A percentile compares a stretch with the other conserved stretches of the same genome.
These are phyloP conservation scores for Vicia faba DNA, from an alignment of 306 rosid species.

Conservation along the genomic window DNA sequence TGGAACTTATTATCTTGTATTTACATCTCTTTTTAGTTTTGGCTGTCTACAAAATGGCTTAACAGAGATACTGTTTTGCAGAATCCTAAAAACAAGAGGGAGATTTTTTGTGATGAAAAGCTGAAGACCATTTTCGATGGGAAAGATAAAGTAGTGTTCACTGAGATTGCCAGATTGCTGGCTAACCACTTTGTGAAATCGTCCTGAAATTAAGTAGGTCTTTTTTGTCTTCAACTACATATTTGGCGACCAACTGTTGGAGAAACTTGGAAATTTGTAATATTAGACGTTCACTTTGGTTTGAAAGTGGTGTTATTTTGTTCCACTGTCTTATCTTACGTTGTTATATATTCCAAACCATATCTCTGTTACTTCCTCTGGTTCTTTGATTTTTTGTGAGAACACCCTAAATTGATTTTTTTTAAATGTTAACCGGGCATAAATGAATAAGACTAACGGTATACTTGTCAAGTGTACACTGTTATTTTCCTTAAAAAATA, in stretches of 20 bases:
- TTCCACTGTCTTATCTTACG: slow-evolving; percentile 12
- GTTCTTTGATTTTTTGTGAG: not conserved
- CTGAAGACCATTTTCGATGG: slow-evolving; percentile 69
- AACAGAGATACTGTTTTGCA: slow-evolving; percentile 45
- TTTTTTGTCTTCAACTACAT: slow-evolving; percentile 27
- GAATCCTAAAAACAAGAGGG: slow-evolving; percentile 67
- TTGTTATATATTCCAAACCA: slow-evolving; percentile 9
- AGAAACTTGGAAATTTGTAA: slow-evolving; percentile 42
- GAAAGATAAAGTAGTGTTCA: slow-evolving; percentile 60
- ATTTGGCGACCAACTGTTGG: slow-evolving; percentile 7
- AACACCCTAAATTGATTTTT: not conserved
- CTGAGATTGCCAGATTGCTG: slow-evolving; percentile 56
- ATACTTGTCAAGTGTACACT: not conserved
- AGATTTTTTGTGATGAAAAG: slow-evolving; percentile 65
- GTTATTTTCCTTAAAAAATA: not conserved
- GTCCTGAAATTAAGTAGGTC: slow-evolving; percentile 33
- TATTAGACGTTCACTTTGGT: slow-evolving; percentile 9
- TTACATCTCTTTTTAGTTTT: slow-evolving; percentile 10
- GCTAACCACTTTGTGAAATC: slow-evolving; percentile 61
- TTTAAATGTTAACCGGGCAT: not conserved
- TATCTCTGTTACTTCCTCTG: not conserved
- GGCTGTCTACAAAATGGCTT: slow-evolving; percentile 20
- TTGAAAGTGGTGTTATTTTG: slow-evolving; percentile 36
- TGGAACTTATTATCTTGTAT: not conserved
- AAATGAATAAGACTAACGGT: not conserved